phyloP scores from a whole-genome alignment of 805 yeast genomes.

The Nakazawaea populi region DNA sequence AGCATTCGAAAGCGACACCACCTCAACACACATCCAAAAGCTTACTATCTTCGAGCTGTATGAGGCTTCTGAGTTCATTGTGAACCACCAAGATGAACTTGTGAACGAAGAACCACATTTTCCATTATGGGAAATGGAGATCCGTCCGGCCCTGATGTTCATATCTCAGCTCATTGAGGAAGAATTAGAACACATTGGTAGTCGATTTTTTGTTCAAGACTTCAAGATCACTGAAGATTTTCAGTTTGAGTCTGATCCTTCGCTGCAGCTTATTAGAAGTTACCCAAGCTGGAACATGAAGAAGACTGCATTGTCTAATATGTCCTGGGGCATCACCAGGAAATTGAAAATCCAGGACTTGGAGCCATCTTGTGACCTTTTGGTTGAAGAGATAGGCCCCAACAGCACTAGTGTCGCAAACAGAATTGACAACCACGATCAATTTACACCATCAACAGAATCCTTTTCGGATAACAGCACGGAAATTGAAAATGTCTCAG shows the following conservation, averaged over 20 bases:
- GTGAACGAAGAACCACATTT: background rate
- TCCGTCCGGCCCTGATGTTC: background rate
- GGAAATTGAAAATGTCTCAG: background rate
- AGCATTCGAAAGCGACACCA: background rate
- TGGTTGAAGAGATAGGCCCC: no score
- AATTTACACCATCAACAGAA: background rate
- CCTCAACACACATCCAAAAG: background rate
- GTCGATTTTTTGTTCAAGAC: background rate
- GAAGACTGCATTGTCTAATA: background rate
- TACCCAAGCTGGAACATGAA: background rate
- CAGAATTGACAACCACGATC: no score
- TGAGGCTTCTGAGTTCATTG: background rate
- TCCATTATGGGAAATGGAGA: background rate
- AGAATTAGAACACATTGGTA: background rate
- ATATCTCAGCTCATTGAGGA: background rate
- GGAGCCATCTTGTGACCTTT: background rate
- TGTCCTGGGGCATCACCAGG: background rate
- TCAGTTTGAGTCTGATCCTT: background rate
- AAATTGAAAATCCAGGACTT: background rate
- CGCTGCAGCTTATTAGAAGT: background rate
- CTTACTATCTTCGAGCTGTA: background rate
- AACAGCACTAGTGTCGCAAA: no score
- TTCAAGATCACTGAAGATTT: background rate
- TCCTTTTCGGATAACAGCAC: background rate
- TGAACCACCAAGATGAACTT: background rate